Conservation (phyloP, 2,329 filamentous ascomycete species). For the Teratosphaeria viscida region DNA sequence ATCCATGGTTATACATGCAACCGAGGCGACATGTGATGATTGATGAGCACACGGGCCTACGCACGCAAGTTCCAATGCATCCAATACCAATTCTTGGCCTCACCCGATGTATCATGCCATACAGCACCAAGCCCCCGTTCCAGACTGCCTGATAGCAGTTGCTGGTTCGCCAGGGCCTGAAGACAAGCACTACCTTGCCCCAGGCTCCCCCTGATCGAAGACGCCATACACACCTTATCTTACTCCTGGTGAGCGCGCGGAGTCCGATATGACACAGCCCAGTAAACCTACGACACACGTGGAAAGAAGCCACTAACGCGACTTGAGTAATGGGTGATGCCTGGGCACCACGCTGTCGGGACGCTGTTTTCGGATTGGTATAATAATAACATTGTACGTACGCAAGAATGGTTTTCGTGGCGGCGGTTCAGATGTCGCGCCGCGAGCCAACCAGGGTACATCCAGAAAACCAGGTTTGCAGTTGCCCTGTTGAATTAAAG, state of each 20-base stretch:
- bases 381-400: not conserved
- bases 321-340: not conserved
- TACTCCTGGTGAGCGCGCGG: not conserved
- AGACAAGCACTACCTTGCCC: not conserved
- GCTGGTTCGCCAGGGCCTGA: not conserved
- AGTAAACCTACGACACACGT: not conserved
- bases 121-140: not conserved
- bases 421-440: not conserved
- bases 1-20: not conserved
- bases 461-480: not conserved
- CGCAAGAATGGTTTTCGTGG: not conserved
- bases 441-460: not conserved
- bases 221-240: not conserved
- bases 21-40: not conserved
- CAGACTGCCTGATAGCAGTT: not conserved
- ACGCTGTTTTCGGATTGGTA: not conserved
- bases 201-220: not conserved
- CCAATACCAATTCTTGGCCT: not conserved
- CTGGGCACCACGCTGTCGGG: not conserved
- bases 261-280: not conserved
- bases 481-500: too few species aligned
- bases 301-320: not conserved
- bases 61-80: not conserved
- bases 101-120: not conserved
- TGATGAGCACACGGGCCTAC: not conserved